Evolutionary conservation across 305 asterid species (phyloP), one percentile per base, ranked within the genome.

Genomic region (Petunia hybrid): DNA sequence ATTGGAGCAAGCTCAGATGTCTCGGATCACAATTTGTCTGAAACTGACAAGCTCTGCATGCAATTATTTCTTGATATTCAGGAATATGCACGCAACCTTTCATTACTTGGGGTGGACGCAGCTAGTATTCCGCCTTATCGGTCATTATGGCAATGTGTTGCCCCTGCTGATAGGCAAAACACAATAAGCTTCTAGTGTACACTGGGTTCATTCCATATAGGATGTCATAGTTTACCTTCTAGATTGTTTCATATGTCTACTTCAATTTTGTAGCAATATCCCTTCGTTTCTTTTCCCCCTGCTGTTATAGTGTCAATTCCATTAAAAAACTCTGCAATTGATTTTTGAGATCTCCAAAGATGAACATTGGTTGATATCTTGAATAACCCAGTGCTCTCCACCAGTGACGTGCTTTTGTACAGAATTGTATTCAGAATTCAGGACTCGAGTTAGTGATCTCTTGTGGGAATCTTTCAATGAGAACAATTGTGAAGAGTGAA

Each of bases 1-100:
- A 94, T 93, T 57, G 99, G 98, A 85, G 98, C 97, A 9, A 94
- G 97, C 88, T 91, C 98, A 80, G 99, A 96, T 80, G 97, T 96
- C 40, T 87, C 97, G 0, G 99, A 93, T 85, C 85, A 89, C 81
- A 92, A 90, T 81, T 91, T 96, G 41, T 96, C 98, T 36, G 98
- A 95, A 70, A 91, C 97, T 16, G 99, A 94, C 88, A 96, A 94
- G 88, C 86, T 96, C 42, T 90, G 98, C 70, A 94, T 94, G 99
- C 99, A 94, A 85, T 84, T 96, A 79, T 94, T 96, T 82, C 99
- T 96, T 76, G 99, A 96, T 87, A 92, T 93, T 86, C 93, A 94
- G 98, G 99, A 96, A 84, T 96, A 93, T 31, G 98, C 95, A 2
- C 98, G 95, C 69, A 90, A 90, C 87, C 97, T 96, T 56, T 88